These are phyloP conservation scores for Alternaria sp. DNA, from an alignment of 2,329 filamentous ascomycete genomes.

Conservation along the genomic window DNA sequence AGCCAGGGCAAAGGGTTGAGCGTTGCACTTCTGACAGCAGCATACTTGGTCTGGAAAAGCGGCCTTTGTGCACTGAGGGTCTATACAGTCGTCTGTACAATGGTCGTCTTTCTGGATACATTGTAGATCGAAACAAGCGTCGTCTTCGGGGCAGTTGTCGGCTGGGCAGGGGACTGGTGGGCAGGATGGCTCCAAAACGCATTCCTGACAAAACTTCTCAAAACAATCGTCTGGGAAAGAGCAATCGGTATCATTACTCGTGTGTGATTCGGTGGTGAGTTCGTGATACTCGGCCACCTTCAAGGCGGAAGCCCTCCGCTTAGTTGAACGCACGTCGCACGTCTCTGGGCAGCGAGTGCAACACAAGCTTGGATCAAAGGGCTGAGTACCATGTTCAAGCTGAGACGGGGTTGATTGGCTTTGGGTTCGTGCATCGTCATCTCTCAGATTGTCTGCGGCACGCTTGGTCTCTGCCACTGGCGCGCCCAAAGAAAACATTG, in stretches of 20 bases:
- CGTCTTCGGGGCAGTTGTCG: conserved; percentile 41
- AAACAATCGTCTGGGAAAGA: conserved; percentile 48
- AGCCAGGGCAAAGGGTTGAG: conserved; percentile 43
- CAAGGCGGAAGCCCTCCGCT: conserved; percentile 45
- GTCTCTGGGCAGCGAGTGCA: conserved; percentile 37
- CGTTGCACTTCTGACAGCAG: conserved; percentile 48
- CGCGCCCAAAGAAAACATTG: conserved; percentile 41
- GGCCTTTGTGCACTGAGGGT: conserved; percentile 47
- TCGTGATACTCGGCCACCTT: conserved; percentile 46
- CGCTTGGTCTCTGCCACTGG: conserved; percentile 47
- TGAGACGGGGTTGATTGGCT: conserved; percentile 7
- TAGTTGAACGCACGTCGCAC: conserved; percentile 38
- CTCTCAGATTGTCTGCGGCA: conserved; percentile 34
- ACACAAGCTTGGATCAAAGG: conserved; percentile 32
- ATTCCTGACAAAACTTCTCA: conserved; percentile 49
- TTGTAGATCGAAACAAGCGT: conserved; percentile 51
- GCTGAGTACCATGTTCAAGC: conserved; percentile 16
- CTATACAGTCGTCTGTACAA: conserved; percentile 46
- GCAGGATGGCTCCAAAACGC: conserved; percentile 42
- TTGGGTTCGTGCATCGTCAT: conserved; percentile 22
- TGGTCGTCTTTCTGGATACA: conserved; percentile 40
- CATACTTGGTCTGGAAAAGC: conserved; percentile 45
- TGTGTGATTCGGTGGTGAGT: conserved; percentile 25
- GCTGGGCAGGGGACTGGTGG: conserved; percentile 36
- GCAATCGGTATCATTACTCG: conserved; percentile 34